These are phyloP conservation scores for Tricholoma saponaceum DNA, from an alignment of 768 basidiomycete species.

Conservation along the genomic window DNA sequence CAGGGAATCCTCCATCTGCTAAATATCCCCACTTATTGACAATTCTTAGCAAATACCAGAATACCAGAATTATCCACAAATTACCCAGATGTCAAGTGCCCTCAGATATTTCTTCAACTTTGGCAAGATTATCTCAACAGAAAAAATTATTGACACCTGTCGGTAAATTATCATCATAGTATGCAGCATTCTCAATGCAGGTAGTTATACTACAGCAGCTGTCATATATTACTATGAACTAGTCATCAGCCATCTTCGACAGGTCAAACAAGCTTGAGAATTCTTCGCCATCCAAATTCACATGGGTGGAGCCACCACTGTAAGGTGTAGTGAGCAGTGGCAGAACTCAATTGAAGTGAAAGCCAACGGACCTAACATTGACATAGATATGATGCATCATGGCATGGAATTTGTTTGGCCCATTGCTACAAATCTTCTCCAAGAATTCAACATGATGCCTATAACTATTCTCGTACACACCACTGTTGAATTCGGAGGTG, in stretches of 20 bases:
- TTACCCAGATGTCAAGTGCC: neutral
- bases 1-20: conserved; percentile 1
- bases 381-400: conserved; percentile 2
- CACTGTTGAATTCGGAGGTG: neutral
- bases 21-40: neutral
- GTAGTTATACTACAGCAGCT: no score
- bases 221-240: no score
- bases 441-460: neutral
- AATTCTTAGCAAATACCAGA: neutral
- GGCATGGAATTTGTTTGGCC: conserved; percentile 3
- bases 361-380: neutral
- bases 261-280: neutral
- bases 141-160: no score
- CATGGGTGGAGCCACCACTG: neutral
- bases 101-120: neutral
- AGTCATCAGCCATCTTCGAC: neutral
- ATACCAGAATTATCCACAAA: neutral
- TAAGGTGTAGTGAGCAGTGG: neutral
- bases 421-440: neutral
- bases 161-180: no score
- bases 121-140: no score
- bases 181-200: no score
- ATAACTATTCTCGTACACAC: neutral
- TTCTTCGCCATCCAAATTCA: neutral
- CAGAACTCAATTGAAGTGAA: neutral